These are phyloP conservation scores for Amanita inopinata DNA, from an alignment of 768 basidiomycete genomes.

Conservation along the genomic window DNA sequence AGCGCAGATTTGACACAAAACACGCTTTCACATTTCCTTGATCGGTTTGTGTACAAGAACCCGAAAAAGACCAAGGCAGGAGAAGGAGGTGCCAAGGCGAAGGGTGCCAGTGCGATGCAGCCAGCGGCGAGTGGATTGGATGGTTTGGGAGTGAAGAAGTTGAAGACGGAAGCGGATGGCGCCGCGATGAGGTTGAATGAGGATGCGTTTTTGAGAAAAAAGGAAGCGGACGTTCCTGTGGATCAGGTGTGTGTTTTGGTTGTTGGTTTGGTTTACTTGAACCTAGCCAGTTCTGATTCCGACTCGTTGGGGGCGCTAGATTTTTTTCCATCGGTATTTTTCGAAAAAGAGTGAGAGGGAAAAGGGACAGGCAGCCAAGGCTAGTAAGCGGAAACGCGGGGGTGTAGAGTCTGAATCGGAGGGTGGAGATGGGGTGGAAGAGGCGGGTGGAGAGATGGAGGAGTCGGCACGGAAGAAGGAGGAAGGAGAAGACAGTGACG, in stretches of 20 bases:
- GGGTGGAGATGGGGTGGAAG: too few relatives aligned
- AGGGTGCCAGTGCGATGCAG: constrained; percentile 93
- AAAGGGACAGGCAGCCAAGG: constrained; percentile 34
- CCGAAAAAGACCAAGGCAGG: constrained; percentile 55
- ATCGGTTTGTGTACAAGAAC: constrained; percentile 96
- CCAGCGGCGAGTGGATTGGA: constrained; percentile 68
- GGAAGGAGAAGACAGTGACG: constrained; percentile 28
- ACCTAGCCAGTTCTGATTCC: neutral
- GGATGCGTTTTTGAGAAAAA: constrained; percentile 61
- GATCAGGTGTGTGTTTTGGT: constrained; percentile 58
- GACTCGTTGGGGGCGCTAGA: constrained; percentile 26
- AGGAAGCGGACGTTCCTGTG: constrained; percentile 64
- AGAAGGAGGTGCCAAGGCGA: constrained; percentile 31
- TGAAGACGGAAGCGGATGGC: constrained; percentile 46
- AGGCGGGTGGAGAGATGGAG: constrained; percentile 24
- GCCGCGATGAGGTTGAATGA: constrained; percentile 53
- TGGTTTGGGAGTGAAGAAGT: constrained; percentile 57
- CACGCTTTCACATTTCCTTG: constrained; percentile 90
- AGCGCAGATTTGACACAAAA: constrained; percentile 86
- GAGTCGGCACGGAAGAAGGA: constrained; percentile 34
- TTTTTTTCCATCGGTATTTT: constrained; percentile 92
- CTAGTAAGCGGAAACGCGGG: constrained; percentile 23
- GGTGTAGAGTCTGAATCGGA: constrained; percentile 29
- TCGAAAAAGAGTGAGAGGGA: constrained; percentile 53
- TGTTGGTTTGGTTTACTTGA: too few relatives aligned